Base-by-base conservation (phyloP, 306 rosid genomes). In the Macrotyloma uniflorum region DNA sequence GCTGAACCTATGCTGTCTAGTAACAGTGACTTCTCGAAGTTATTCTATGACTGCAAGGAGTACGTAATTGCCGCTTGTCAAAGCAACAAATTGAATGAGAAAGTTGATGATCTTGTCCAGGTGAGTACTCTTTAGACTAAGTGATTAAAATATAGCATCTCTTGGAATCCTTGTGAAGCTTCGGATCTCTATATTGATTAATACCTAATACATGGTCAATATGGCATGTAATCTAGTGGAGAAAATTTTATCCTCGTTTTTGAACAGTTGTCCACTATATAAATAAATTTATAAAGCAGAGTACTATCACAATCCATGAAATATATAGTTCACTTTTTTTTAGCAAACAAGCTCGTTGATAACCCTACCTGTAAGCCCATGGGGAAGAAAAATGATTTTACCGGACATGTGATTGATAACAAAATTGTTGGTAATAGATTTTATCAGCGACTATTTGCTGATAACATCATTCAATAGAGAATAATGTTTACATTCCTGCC, bases 11-110 rank as follows among this genome's bases (percentile, higher is more conserved):
- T 68, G 73, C 85, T 93, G 73, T 86, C 88, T 35, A 67, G 75
- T n/a, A 86, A 79, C 70, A 77, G 78, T 20, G 91, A 91, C 74
- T 89, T 96, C 85, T 91, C 89, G 58, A 96, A 90, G 89, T 73
- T 90, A 64, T 96, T 96, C 85, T 79, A 42, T 77, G 98, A 96
- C 79, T 96, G 99, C 91, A 96, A 93, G 87, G 99, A 89, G 67
- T 96, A 88, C 69, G 40, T 84, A 49, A 83, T 87, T 53, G 82
- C 87, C 62, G 71, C 88, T 40, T 86, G 93, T 83, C 98, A 90
- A 86, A 63, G 89, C 67, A 70, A 73, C 82, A 67, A 38, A 69
- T 84, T 87, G 88, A 79, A 67, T 20, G 97, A 89, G 80, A 93
- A 85, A 87, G 80, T 91, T 53, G 96, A 96, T 53, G 98, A 91